Evolutionary conservation across 2,329 filamentous ascomycete genomes (phyloP), one percentile per base, ranked within the genome.

Genomic region (Biscogniauxia marginata): DNA sequence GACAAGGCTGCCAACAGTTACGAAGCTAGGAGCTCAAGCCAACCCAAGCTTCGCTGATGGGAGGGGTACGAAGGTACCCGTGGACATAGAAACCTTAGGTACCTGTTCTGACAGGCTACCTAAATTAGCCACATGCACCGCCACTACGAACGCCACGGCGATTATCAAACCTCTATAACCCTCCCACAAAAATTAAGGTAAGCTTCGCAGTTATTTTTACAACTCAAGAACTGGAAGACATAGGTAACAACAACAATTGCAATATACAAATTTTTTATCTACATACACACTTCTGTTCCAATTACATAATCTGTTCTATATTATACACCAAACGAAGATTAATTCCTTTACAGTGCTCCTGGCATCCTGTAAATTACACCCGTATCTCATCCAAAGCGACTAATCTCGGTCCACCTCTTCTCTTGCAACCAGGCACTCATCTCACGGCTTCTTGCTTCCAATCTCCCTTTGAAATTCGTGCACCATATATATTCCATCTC

Each of bases 1-100:
- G 44, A 49, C 64, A 66, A 67, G 65, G 65, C 65, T 67, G 60
- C 65, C 61, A 60, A 58, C 61, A 65, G 61, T 67, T 66, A 66
- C 64, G 64, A 66, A 67, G 64, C 65, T 19, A 43, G 56, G 54
- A 60, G 58, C 59, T 58, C 57, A 47, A 56, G 57, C 53, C 44
- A 59, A 50, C 34, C 46, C 18, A 25, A 57, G 56, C 49, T 58
- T 58, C 53, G 55, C 8, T 6, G n/a, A 9, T 21, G 7, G 46
- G 7, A 19, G n/a, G n/a, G n/a, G n/a, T n/a, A n/a, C n/a, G n/a
- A n/a, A n/a, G n/a, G n/a, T n/a, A n/a, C n/a, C n/a, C n/a, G n/a
- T n/a, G n/a, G n/a, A n/a, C n/a, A n/a, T n/a, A n/a, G n/a, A n/a
- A n/a, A n/a, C n/a, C n/a, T n/a, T n/a, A n/a, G n/a, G n/a, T n/a